Conservation (phyloP, 106 monocot genomes). For the Xerophyta viscosa region DNA sequence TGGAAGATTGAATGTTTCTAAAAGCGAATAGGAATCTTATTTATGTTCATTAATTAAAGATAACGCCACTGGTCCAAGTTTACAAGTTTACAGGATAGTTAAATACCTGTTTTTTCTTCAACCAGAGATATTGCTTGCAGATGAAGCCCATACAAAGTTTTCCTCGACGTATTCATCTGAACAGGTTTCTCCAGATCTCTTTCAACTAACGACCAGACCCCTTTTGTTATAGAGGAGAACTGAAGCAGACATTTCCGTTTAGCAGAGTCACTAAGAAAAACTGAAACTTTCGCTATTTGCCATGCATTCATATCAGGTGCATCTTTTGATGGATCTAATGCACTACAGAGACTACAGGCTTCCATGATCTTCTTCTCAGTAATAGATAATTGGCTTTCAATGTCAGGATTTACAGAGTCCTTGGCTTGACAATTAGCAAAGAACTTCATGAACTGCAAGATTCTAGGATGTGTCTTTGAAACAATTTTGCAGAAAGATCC, state of each 20-base stretch:
- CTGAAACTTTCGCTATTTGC: slow-evolving; percentile 56
- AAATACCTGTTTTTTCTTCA: slow-evolving; percentile 40
- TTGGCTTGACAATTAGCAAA: slow-evolving; percentile 14
- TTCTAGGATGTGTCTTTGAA: slow-evolving; percentile 20
- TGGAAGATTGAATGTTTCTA: no score
- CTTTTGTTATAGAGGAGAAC: slow-evolving; percentile 21
- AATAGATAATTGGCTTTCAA: slow-evolving; percentile 22
- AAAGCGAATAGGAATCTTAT: no score
- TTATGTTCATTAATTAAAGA: no score
- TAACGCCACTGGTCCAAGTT: no score
- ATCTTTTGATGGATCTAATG: slow-evolving; percentile 36
- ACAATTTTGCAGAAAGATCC: slow-evolving; percentile 40
- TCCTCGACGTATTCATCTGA: not conserved
- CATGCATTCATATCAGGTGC: slow-evolving; percentile 29
- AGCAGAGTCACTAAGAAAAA: slow-evolving; percentile 39
- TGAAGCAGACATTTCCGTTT: slow-evolving; percentile 45
- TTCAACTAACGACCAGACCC: slow-evolving; percentile 58
- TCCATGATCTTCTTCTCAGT: slow-evolving; percentile 47
- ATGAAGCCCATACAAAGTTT: slow-evolving; percentile 9
- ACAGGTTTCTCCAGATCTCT: slow-evolving; percentile 21
- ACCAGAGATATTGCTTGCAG: slow-evolving; percentile 38
- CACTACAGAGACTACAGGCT: slow-evolving; percentile 44
- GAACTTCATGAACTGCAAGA: slow-evolving; percentile 34
- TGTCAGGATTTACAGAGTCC: not conserved
- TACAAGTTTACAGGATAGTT: no score